These are phyloP conservation scores for Syzygium grande DNA, from an alignment of 345 rosid genomes.

Conservation along the genomic window DNA sequence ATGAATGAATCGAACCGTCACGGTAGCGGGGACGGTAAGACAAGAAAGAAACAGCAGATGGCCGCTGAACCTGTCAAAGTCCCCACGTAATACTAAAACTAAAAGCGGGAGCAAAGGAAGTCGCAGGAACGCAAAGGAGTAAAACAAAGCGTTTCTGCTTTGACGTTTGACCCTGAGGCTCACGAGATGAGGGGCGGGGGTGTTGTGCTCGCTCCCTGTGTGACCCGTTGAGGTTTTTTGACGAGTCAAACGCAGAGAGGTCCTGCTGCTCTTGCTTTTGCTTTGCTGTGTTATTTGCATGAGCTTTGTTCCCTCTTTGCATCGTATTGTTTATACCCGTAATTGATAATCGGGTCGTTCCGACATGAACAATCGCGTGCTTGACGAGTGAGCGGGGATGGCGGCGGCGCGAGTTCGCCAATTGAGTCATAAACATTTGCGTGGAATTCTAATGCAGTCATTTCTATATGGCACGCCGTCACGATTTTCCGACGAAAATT, in stretches of 20 bases:
- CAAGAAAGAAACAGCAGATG: neutral
- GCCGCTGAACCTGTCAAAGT: neutral
- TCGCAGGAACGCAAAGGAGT: neutral
- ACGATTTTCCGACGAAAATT: neutral
- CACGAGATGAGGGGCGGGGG: too few species aligned
- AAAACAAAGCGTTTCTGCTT: neutral
- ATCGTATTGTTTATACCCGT: neutral
- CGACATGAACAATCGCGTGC: neutral
- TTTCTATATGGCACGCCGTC: accelerated
- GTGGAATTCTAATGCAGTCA: neutral
- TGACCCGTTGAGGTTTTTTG: neutral
- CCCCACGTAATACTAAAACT: too few species aligned
- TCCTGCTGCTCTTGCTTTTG: neutral
- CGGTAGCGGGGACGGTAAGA: neutral
- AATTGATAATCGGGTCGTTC: too few species aligned
- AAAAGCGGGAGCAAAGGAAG: neutral
- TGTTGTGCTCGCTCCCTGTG: neutral
- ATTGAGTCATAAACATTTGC: neutral
- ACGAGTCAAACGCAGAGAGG: neutral
- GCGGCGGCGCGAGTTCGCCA: neutral
- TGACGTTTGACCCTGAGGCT: neutral
- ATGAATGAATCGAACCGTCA: neutral
- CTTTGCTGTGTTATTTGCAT: neutral
- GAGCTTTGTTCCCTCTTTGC: neutral
- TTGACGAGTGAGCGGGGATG: neutral